Evolutionary conservation across 2,329 filamentous ascomycete species (phyloP), one percentile per base, ranked within the genome.

Genomic region (Aspergillus fumigatiaffinis): DNA sequence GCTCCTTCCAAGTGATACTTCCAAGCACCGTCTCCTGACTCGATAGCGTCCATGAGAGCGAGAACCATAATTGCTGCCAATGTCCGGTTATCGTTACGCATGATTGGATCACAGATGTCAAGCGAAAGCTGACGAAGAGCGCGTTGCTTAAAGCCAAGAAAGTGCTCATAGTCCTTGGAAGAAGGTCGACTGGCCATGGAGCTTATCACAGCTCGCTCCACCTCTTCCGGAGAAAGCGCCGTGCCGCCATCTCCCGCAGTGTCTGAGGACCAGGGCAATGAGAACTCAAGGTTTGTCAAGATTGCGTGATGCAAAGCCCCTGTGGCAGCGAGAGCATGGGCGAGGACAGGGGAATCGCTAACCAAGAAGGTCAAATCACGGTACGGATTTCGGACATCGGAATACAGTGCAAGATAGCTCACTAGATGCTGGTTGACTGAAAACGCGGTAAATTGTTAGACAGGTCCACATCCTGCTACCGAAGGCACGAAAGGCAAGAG

Each of bases 11-110:
- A 73, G 57, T 82, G 80, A 35, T 78, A 75, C 60, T 76, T 81
- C 80, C 80, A 82, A 35, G 79, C 76, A 10, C 79, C 79, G 51
- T 73, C 76, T 14, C 80, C 80, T 0, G 80, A 82, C 59, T 81
- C 79, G 4, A 82, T 73, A 4, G 81, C 69, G 54, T 81, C 79
- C 57, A 81, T 76, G 21, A 81, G 75, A 55, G 80, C 77, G 56
- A 82, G 77, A 4, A 82, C 69, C 21, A 82, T 70, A 26, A 81
- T 79, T 0, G 77, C 74, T 17, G 77, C 77, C 50, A 82, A 58
- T 1, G 71, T 74, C 29, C 77, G 71, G 20, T 80, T 67, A 48
- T 80, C 77, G 4, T 75, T 75, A 48, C 68, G 63, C 57, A 62
- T 61, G 41, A 63, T 51, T 1, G 70, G 66, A 54, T 72, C 66